A percentile compares a stretch with the other conserved stretches of the same genome.
phyloP scores from a whole-genome alignment of 2,329 filamentous ascomycete genomes.

The Rutstroemia sp. region DNA sequence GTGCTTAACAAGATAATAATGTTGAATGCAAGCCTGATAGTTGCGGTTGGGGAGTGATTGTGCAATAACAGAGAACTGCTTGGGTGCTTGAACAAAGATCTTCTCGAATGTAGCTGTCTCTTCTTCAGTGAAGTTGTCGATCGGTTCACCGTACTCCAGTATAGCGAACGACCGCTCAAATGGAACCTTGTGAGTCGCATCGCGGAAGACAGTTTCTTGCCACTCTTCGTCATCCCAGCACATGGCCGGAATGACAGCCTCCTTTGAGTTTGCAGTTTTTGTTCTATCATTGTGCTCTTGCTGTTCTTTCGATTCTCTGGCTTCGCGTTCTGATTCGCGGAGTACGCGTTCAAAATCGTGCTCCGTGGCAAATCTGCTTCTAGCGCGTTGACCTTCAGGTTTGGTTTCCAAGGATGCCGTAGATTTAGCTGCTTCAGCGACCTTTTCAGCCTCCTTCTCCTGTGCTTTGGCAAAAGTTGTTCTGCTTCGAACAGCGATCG shows the following conservation, averaged over 20 bases:
- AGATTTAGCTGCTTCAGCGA: slow-evolving; percentile 21
- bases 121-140: slow-evolving; percentile 67
- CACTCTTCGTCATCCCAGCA: slow-evolving; percentile 55
- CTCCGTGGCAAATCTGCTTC: slow-evolving; percentile 59
- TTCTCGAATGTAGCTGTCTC: slow-evolving; percentile 67
- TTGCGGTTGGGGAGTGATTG: slow-evolving; percentile 59
- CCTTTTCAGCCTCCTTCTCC: slow-evolving; percentile 21
- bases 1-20: slow-evolving; percentile 78
- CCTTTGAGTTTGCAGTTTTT: slow-evolving; percentile 67
- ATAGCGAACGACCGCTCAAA: slow-evolving; percentile 59
- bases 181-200: slow-evolving; percentile 57
- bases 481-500: slow-evolving; percentile 23
- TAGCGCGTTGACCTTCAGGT: slow-evolving; percentile 43
- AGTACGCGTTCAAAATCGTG: slow-evolving; percentile 66
- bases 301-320: slow-evolving; percentile 62
- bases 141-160: slow-evolving; percentile 65
- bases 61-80: slow-evolving; percentile 76
- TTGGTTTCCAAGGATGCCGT: slow-evolving; percentile 43
- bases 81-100: slow-evolving; percentile 66
- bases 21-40: slow-evolving; percentile 75
- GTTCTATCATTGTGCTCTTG: slow-evolving; percentile 57
- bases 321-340: slow-evolving; percentile 63
- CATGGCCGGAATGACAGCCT: slow-evolving; percentile 67
- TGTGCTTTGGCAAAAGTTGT: slow-evolving; percentile 23
- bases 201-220: slow-evolving; percentile 50